Evolutionary conservation across 805 yeast species (phyloP).

Genomic region (Candida germanica): DNA sequence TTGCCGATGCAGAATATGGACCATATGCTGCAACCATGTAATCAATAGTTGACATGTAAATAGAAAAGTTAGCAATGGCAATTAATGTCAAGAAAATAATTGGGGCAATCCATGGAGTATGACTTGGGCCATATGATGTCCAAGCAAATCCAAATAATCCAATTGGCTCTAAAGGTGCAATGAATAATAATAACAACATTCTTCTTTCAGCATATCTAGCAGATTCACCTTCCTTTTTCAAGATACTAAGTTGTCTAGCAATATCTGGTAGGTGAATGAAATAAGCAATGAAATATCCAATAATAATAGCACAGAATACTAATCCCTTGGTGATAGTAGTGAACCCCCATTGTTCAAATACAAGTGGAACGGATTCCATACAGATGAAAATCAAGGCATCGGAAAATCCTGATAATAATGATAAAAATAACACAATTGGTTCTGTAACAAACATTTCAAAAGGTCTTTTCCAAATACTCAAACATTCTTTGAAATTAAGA

Average conservation of each 20-base stretch:
- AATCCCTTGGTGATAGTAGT: constrained; percentile 25
- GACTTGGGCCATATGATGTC: constrained; percentile 38
- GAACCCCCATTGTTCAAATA: constrained; percentile 34
- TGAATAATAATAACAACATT: constrained; percentile 30
- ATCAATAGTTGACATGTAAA: constrained; percentile 44
- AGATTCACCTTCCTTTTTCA: constrained; percentile 21
- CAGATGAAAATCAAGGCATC: constrained; percentile 41
- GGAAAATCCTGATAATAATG: constrained; percentile 38
- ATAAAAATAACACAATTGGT: constrained; percentile 38
- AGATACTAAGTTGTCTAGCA: constrained; percentile 25
- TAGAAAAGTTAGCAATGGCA: constrained; percentile 39
- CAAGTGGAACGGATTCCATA: constrained; percentile 34
- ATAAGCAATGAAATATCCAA: constrained; percentile 37
- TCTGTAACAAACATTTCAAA: constrained; percentile 36
- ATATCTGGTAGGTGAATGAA: constrained; percentile 31
- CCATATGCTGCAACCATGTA: constrained; percentile 43
- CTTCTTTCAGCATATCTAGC: constrained; percentile 26
- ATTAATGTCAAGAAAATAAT: constrained; percentile 34
- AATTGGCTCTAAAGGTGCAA: constrained; percentile 37
- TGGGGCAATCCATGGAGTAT: constrained; percentile 41
- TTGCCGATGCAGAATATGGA: constrained; percentile 42
- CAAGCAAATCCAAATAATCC: constrained; percentile 43
- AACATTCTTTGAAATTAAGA: constrained; percentile 21
- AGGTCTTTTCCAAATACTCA: constrained; percentile 36
- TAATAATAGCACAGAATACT: constrained; percentile 29